Conservation (phyloP, 148 eudicot genomes). For the Gaultheria prostrata region DNA sequence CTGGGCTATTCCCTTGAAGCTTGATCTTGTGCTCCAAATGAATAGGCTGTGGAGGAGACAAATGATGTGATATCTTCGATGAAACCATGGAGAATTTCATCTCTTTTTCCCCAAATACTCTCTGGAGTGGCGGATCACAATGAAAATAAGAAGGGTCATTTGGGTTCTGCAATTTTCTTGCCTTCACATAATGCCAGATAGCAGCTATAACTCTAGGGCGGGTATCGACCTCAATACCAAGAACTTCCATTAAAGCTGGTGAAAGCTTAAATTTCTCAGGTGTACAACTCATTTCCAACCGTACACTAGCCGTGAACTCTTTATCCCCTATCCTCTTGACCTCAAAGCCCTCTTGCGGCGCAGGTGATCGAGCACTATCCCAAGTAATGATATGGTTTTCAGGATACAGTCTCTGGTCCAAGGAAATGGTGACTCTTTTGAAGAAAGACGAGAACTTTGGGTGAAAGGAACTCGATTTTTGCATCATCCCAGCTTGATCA, state of each 20-base stretch:
- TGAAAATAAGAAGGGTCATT: slow-evolving; percentile 80
- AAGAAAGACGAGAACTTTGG: slow-evolving; percentile 89
- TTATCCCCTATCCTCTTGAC: slow-evolving; percentile 87
- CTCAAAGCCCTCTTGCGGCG: slow-evolving; percentile 93
- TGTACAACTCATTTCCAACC: slow-evolving; percentile 74
- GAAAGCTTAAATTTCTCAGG: slow-evolving; percentile 94
- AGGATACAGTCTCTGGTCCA: slow-evolving; percentile 83
- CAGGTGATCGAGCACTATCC: slow-evolving; percentile 81
- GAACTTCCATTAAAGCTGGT: slow-evolving; percentile 71
- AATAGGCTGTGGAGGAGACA: slow-evolving; percentile 81
- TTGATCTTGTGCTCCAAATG: slow-evolving; percentile 82
- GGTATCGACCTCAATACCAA: slow-evolving; percentile 91
- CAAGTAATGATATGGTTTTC: slow-evolving; percentile 85
- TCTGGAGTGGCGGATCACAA: slow-evolving; percentile 84
- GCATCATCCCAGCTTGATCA: slow-evolving; percentile 65
- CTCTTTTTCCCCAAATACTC: slow-evolving; percentile 79
- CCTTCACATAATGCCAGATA: slow-evolving; percentile 95
- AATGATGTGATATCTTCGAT: slow-evolving; percentile 71
- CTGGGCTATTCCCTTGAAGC: slow-evolving; percentile 79
- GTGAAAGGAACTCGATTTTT: slow-evolving; percentile 62
- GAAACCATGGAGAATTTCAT: slow-evolving; percentile 80
- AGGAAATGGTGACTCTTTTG: slow-evolving; percentile 68
- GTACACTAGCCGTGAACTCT: slow-evolving; percentile 65
- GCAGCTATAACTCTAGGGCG: slow-evolving; percentile 86
- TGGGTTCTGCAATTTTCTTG: slow-evolving; percentile 75